Base-by-base conservation (phyloP, 805 yeast species). In the Priceomyces melissophilus region DNA sequence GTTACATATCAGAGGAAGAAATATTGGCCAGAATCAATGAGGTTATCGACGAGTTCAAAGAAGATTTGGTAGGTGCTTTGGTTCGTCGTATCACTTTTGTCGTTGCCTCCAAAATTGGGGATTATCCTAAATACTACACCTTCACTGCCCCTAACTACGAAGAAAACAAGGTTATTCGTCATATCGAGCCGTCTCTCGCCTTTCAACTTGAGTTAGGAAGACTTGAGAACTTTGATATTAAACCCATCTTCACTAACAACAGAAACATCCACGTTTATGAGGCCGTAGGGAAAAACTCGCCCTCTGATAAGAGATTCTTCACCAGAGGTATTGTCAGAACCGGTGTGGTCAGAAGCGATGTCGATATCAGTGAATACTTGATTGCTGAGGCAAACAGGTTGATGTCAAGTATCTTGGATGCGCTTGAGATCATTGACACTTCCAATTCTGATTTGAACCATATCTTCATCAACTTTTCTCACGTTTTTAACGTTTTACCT, bases 311-410 rank as follows among this genome's bases (percentile, higher is more conserved):
- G 75, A 79, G 99, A 64, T 93, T 82, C 74, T 93, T 95, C 68
- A 90, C 96, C 13, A 82, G 99, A 70, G 98, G 98, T 70, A 87
- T 93, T 48, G 88, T 93, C 43, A 81, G 99, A 64, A 95, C 99
- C 27, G 98, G 97, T 44, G 82, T 90, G 43, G 85, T 93, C 53
- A 81, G 93, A 56, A 96, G 88, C 57, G 97, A 91, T 56, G 84
- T 93, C 46, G 81, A 95, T 38, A 89, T 93, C 36, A 84, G 91
- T 54, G 96, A 91, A 63, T 93, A 93, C 57, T 77, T 93, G 64
- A 91, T 90, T 50, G 89, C 97, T 10, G 99, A 93, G 70, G 95
- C 97, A 15, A 90, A 93, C 66, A 78, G 97, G 58, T 79, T 93
- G 62, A 91, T 93, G 95, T 80, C 90, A 53, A 97, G 91, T 60